Percentiles rank a stretch among this genome's conserved stretches.
phyloP scores from a whole-genome alignment of 805 yeast genomes.

The Lachancea mirantina region DNA sequence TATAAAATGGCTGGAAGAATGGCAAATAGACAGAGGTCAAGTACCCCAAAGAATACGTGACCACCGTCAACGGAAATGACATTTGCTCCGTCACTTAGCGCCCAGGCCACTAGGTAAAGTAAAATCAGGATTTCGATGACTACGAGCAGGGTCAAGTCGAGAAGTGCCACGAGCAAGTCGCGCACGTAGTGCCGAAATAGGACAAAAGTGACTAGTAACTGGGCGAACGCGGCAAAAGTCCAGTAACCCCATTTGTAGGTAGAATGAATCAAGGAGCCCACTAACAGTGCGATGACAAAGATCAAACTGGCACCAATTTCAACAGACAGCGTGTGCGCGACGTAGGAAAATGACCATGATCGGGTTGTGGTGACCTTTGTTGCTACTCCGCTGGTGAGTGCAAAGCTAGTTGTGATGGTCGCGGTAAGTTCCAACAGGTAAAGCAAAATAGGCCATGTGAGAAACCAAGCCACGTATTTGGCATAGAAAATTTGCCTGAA shows the following conservation, averaged over 20 bases:
- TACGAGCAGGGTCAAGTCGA: slow-evolving; percentile 11
- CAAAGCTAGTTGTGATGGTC: slow-evolving; percentile 5
- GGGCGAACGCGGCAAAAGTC: slow-evolving; percentile 43
- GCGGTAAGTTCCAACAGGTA: slow-evolving; percentile 22
- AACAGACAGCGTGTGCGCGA: slow-evolving; percentile 29
- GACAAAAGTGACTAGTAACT: slow-evolving; percentile 34
- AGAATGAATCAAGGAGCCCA: slow-evolving; percentile 48
- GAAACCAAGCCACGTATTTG: slow-evolving; percentile 40
- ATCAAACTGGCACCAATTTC: slow-evolving; percentile 41
- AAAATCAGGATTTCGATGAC: slow-evolving; percentile 32
- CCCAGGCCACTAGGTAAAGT: slow-evolving; percentile 44
- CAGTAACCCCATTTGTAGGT: slow-evolving; percentile 65
- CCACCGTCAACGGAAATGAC: slow-evolving; percentile 47
- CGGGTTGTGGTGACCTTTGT: slow-evolving; percentile 5
- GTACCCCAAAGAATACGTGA: slow-evolving; percentile 47
- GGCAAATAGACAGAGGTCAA: slow-evolving; percentile 40
- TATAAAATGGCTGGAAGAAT: slow-evolving; percentile 38
- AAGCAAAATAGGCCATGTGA: slow-evolving; percentile 38
- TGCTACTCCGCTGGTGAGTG: slow-evolving; percentile 2
- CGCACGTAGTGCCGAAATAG: slow-evolving; percentile 28
- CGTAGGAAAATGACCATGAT: slow-evolving; percentile 12
- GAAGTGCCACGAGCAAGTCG: slow-evolving; percentile 12
- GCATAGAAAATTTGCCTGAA: slow-evolving; percentile 40
- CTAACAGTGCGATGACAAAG: slow-evolving; percentile 46
- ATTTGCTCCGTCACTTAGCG: slow-evolving; percentile 50